Percentiles rank a stretch among this genome's conserved stretches.
These are phyloP conservation scores for Xylaria telfairii DNA, from an alignment of 495 filamentous ascomycete genomes.

Conservation along the genomic window DNA sequence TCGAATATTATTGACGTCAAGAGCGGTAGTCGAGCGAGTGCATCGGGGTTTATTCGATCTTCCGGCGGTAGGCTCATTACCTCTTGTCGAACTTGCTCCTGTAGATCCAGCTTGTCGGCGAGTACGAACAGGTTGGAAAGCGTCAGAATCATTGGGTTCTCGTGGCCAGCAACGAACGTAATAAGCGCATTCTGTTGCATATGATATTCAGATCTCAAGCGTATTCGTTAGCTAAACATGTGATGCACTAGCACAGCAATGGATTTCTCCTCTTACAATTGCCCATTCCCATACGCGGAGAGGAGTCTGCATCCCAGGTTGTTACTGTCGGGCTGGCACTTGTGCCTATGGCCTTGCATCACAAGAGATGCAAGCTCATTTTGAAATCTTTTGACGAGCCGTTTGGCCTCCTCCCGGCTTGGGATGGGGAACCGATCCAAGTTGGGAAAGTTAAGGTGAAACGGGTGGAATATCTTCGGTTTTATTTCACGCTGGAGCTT, in stretches of 20 bases:
- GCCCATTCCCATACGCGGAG: neutral
- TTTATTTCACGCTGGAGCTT: slow-evolving; percentile 40
- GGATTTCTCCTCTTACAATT: neutral
- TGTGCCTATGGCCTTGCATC: slow-evolving; percentile 7
- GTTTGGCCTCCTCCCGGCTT: slow-evolving; percentile 29
- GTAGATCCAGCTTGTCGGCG: slow-evolving; percentile 20
- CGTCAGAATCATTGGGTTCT: slow-evolving; percentile 46
- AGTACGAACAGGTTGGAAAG: slow-evolving; percentile 44
- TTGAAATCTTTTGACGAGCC: slow-evolving; percentile 4
- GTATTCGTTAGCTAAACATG: neutral
- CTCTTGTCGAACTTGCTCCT: slow-evolving; percentile 8
- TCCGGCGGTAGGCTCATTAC: neutral
- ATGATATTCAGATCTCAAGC: slow-evolving; percentile 29
- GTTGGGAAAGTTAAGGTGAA: slow-evolving; percentile 47
- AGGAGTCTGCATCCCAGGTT: slow-evolving; percentile 13
- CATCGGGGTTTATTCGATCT: slow-evolving; percentile 1
- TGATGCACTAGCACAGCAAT: too few relatives aligned
- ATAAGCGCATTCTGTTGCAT: slow-evolving; percentile 45
- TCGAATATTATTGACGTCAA: slow-evolving; percentile 38
- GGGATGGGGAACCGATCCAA: slow-evolving; percentile 40
- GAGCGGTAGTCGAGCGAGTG: slow-evolving; percentile 31
- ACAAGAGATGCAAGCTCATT: slow-evolving; percentile 12
- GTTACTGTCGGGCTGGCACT: neutral
- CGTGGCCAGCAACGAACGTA: slow-evolving; percentile 44
- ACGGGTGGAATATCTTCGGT: slow-evolving; percentile 45